phyloP scores from a whole-genome alignment of 805 yeast species.

The Ogataea parapolymorpha region DNA sequence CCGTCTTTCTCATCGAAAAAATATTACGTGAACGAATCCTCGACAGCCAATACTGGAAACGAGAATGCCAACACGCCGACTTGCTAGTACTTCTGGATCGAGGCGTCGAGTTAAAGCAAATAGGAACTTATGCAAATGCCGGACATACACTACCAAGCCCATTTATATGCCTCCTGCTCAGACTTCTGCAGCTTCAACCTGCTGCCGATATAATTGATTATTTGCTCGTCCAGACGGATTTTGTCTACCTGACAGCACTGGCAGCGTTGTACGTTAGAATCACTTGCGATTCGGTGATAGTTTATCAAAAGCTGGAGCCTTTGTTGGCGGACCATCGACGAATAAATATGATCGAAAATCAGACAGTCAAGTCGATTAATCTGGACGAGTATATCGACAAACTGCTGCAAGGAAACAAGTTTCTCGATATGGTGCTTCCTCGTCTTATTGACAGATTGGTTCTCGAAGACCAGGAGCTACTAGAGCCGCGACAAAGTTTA shows the following conservation, averaged over 20 bases:
- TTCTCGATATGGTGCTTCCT: conserved; percentile 74
- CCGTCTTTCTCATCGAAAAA: conserved; percentile 53
- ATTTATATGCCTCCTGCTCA: conserved; percentile 72
- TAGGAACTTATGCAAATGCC: conserved; percentile 43
- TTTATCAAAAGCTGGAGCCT: conserved; percentile 52
- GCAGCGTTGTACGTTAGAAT: conserved; percentile 62
- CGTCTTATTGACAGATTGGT: conserved; percentile 43
- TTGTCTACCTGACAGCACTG: conserved; percentile 73
- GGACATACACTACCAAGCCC: conserved; percentile 59
- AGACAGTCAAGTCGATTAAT: conserved; percentile 42
- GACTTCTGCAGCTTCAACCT: conserved; percentile 77
- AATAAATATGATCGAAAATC: conserved; percentile 46
- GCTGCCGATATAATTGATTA: conserved; percentile 50
- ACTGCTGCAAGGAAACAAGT: conserved; percentile 52
- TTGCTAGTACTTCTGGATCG: conserved; percentile 44
- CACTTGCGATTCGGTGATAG: conserved; percentile 41
- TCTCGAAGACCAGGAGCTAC: conserved; percentile 41
- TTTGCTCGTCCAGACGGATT: conserved; percentile 58
- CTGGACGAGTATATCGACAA: conserved; percentile 77
- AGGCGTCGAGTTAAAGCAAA: conserved; percentile 36
- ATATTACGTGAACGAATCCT: conserved; percentile 54
- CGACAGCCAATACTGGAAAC: conserved; percentile 58
- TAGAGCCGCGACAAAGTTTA: conserved; percentile 39
- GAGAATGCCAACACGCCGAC: conserved; percentile 48
- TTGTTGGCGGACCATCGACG: conserved; percentile 66